Evolutionary conservation across 768 basidiomycete genomes (phyloP).

Genomic region (Fistulinella prunicolor): DNA sequence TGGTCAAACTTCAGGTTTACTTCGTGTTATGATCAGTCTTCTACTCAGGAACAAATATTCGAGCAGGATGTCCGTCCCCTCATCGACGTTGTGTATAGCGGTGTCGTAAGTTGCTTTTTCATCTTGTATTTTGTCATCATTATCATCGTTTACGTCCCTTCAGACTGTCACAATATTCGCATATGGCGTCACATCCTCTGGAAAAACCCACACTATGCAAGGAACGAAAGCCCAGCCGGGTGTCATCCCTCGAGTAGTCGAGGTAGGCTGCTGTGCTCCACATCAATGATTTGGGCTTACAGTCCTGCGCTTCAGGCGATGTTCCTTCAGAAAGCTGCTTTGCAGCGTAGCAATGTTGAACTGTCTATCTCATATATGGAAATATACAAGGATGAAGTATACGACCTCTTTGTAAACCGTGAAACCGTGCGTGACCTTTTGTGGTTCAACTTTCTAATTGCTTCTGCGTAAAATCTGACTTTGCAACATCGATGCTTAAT

Average conservation of each 20-base stretch:
- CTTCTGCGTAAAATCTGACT: not conserved
- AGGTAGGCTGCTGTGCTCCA: conserved; percentile 41
- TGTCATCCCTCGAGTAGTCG: conserved; percentile 80
- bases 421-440: conserved; percentile 52
- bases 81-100: conserved; percentile 73
- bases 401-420: conserved; percentile 75
- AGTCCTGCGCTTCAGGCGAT: conserved; percentile 43
- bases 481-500: not conserved
- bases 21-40: conserved; percentile 68
- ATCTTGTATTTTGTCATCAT: not conserved
- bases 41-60: conserved; percentile 78
- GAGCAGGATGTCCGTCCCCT: conserved; percentile 71
- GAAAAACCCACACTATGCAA: conserved; percentile 94
- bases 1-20: conserved; percentile 49
- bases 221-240: conserved; percentile 72
- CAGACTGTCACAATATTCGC: conserved; percentile 87
- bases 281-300: not conserved
- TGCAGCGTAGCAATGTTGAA: conserved; percentile 42
- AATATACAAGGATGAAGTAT: conserved; percentile 90
- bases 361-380: conserved; percentile 78
- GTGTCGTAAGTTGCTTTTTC: conserved; percentile 51
- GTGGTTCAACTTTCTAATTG: not conserved
- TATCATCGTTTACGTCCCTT: not conserved
- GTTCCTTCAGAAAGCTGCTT: conserved; percentile 46
- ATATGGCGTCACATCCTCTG: conserved; percentile 88